A percentile compares a stretch with the other conserved stretches of the same genome.
Conservation (phyloP, 306 rosid species). For the Cucumis hystrix region DNA sequence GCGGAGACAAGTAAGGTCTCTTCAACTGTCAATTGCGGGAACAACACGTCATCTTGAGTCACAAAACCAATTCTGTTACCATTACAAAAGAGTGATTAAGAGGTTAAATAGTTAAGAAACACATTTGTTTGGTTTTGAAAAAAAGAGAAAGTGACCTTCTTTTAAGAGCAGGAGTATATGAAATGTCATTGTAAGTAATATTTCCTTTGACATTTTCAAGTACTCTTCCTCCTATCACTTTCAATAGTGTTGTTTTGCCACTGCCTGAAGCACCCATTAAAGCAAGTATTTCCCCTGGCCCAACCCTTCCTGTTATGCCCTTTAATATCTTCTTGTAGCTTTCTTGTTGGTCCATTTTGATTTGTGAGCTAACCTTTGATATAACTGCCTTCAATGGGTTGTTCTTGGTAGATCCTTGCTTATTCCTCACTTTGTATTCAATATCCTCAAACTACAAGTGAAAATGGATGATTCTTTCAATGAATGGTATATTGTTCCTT, state of each 20-base stretch:
- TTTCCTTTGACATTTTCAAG: slow-evolving; percentile 59
- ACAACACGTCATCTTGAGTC: slow-evolving; percentile 85
- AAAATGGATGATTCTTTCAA: background rate
- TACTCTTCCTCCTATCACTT: slow-evolving; percentile 76
- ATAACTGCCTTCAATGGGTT: slow-evolving; percentile 40
- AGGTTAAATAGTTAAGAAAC: background rate
- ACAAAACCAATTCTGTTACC: slow-evolving; percentile 79
- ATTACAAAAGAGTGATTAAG: background rate
- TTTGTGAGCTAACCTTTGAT: slow-evolving; percentile 37
- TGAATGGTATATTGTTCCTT: background rate
- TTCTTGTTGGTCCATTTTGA: slow-evolving; percentile 30
- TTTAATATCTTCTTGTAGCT: slow-evolving; percentile 57
- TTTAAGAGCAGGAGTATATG: slow-evolving; percentile 53
- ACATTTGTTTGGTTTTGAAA: background rate
- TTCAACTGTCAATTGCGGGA: slow-evolving; percentile 80
- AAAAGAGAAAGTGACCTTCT: slow-evolving; percentile 35
- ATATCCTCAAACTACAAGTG: slow-evolving; percentile 83
- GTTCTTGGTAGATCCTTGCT: slow-evolving; percentile 18
- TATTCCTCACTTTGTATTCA: slow-evolving; percentile 55
- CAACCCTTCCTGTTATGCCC: slow-evolving; percentile 87
- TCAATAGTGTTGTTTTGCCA: slow-evolving; percentile 86
- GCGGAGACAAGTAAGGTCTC: slow-evolving; percentile 82
- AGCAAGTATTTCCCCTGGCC: slow-evolving; percentile 94
- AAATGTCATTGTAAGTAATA: slow-evolving; percentile 64
- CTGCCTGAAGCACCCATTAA: slow-evolving; percentile 98